Evolutionary conservation across 345 rosid genomes (phyloP).

Genomic region (Eucalyptus curtisii): DNA sequence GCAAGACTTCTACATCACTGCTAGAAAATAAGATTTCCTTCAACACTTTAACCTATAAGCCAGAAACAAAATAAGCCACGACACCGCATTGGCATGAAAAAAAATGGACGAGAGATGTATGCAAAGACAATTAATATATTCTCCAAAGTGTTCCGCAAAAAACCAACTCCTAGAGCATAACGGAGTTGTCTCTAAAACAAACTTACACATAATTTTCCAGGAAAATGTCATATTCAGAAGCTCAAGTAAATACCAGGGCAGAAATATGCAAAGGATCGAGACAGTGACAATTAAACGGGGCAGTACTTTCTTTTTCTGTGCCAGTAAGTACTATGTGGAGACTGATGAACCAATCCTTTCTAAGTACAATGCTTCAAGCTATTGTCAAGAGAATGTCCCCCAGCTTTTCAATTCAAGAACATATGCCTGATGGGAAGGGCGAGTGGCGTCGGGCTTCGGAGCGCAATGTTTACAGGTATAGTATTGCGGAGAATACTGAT

Average conservation of each 20-base stretch:
- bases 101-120: neutral
- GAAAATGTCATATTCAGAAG: neutral
- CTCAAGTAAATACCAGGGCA: neutral
- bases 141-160: neutral
- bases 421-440: neutral
- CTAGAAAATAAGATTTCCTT: constrained; percentile 73
- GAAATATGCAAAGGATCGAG: neutral
- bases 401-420: neutral
- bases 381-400: neutral
- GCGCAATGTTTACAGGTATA: neutral
- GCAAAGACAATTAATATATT: neutral
- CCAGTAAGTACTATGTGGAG: neutral
- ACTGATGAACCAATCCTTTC: neutral
- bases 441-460: neutral
- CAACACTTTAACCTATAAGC: constrained; percentile 70
- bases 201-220: neutral
- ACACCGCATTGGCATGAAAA: neutral
- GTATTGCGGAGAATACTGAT: neutral
- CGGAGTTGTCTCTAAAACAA: neutral
- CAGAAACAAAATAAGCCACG: constrained; percentile 40
- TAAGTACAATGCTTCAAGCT: neutral
- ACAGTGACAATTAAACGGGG: neutral
- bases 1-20: constrained; percentile 31
- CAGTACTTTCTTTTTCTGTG: neutral
- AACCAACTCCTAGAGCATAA: neutral